Evolutionary conservation across 2,329 filamentous ascomycete genomes (phyloP).

Genomic region (Penicillium hordei): DNA sequence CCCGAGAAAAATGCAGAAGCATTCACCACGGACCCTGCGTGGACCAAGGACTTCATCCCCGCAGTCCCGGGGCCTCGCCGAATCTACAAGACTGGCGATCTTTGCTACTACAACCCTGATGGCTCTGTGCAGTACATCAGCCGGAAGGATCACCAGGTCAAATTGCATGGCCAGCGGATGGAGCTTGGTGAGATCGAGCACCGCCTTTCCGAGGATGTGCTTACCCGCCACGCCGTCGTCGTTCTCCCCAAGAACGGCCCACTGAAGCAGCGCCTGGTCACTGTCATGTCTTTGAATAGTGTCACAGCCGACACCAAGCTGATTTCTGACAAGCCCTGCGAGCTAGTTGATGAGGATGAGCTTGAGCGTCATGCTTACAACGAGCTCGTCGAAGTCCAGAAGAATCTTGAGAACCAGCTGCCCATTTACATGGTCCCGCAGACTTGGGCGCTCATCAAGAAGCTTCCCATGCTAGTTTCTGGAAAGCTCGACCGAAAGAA

Average conservation of each 20-base stretch:
- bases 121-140: constrained; percentile 48
- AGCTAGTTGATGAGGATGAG: constrained; percentile 31
- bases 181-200: constrained; percentile 56
- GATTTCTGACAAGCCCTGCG: constrained; percentile 31
- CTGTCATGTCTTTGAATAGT: constrained; percentile 43
- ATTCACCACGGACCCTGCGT: constrained; percentile 33
- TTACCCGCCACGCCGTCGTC: constrained; percentile 44
- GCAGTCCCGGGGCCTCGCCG: constrained; percentile 12
- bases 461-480: constrained; percentile 43
- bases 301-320: constrained; percentile 25
- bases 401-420: constrained; percentile 43
- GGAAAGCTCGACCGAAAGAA: constrained; percentile 42
- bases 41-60: constrained; percentile 24
- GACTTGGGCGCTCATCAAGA: constrained; percentile 39
- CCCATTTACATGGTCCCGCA: constrained; percentile 50
- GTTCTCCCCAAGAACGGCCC: constrained; percentile 46
- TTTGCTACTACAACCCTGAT: constrained; percentile 35
- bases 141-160: constrained; percentile 66
- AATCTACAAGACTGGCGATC: constrained; percentile 36
- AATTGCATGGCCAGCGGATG: constrained; percentile 64
- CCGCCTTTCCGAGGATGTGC: constrained; percentile 34
- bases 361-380: constrained; percentile 25
- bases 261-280: constrained; percentile 46
- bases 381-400: constrained; percentile 36
- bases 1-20: constrained; percentile 34